These are phyloP conservation scores for Chrysoporthe cubensis DNA, from an alignment of 2,329 filamentous ascomycete genomes.

Conservation along the genomic window DNA sequence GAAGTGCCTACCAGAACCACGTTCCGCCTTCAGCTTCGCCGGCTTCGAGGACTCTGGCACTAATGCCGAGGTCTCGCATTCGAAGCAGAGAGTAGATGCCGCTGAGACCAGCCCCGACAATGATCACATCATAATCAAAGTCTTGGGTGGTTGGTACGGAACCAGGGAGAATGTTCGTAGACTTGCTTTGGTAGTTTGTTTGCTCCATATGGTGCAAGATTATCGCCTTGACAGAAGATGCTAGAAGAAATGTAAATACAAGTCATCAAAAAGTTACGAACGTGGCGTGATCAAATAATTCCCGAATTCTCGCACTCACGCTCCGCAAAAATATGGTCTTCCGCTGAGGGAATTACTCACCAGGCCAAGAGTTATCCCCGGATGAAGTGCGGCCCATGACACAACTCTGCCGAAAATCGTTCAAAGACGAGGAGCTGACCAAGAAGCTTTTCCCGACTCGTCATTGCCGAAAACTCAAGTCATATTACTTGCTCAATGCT, in stretches of 20 bases:
- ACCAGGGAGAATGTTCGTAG: background rate
- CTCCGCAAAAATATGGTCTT: background rate
- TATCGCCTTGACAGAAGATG: background rate
- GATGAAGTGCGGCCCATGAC: no score
- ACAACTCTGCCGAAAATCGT: no score
- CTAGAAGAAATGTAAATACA: background rate
- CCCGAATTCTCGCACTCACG: background rate
- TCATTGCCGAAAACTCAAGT: background rate
- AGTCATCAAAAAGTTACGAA: background rate
- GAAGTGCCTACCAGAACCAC: constrained; percentile 12
- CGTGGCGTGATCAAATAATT: background rate
- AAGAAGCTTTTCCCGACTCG: constrained; percentile 1
- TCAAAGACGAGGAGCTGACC: background rate
- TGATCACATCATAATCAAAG: constrained; percentile 15
- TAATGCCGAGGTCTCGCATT: constrained; percentile 18
- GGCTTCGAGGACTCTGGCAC: constrained; percentile 14
- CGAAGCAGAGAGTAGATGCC: constrained; percentile 19
- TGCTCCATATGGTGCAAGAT: background rate
- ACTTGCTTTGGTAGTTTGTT: background rate
- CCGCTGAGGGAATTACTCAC: no score
- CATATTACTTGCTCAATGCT: background rate
- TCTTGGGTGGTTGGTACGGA: background rate
- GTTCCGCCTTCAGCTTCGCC: constrained; percentile 16
- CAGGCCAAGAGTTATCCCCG: no score
- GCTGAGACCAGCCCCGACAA: constrained; percentile 23